These are phyloP conservation scores for Saksenaea vasiformis DNA, from an alignment of 371 early-diverging fungal genomes.

Conservation along the genomic window DNA sequence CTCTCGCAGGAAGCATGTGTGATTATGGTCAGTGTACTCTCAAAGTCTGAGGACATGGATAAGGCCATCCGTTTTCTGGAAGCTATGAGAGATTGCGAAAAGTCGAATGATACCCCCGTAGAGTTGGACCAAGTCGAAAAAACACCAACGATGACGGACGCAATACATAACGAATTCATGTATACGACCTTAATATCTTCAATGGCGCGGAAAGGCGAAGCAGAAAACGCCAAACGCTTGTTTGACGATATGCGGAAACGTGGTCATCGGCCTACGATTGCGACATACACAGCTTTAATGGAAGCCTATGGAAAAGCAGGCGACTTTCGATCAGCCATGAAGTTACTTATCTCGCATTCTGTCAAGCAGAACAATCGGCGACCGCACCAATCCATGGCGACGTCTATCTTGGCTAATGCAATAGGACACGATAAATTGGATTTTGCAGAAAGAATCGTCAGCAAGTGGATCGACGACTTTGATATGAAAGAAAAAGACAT, in stretches of 20 bases:
- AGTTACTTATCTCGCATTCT: conserved; percentile 14
- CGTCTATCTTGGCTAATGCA: conserved; percentile 36
- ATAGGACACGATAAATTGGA: conserved; percentile 27
- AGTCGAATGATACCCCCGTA: neutral
- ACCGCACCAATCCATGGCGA: conserved; percentile 20
- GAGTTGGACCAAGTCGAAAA: neutral
- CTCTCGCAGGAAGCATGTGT: conserved; percentile 28
- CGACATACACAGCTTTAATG: conserved; percentile 35
- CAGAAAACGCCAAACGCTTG: conserved; percentile 27
- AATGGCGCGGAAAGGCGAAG: conserved; percentile 35
- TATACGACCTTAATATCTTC: conserved; percentile 47
- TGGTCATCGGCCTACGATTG: conserved; percentile 28
- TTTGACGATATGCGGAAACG: conserved; percentile 39
- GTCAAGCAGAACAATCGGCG: conserved; percentile 6
- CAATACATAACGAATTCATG: conserved; percentile 35
- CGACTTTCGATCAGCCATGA: conserved; percentile 27
- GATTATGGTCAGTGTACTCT: conserved; percentile 27
- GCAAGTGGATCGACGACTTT: conserved; percentile 10
- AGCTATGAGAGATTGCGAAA: conserved; percentile 16
- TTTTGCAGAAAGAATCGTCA: conserved; percentile 20
- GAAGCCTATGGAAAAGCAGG: conserved; percentile 44
- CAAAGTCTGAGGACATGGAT: conserved; percentile 13
- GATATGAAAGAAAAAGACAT: conserved; percentile 13
- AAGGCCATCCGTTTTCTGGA: conserved; percentile 30
- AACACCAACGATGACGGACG: conserved; percentile 3